Percentiles rank a stretch among this genome's conserved stretches.
Conservation (phyloP, 768 basidiomycete genomes). For the Erythrobasidium yunnanense region DNA sequence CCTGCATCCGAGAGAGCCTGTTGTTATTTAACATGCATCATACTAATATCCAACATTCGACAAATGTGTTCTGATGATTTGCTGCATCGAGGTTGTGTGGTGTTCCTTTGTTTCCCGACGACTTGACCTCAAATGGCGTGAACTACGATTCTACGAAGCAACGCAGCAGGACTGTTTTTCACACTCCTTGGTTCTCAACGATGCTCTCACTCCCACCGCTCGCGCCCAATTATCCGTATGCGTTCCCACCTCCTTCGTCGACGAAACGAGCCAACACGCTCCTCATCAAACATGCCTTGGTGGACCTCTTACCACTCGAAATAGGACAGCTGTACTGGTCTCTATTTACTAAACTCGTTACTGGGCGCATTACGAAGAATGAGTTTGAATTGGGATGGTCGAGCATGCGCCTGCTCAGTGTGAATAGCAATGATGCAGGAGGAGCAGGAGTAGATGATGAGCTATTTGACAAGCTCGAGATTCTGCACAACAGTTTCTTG, state of each 20-base stretch:
- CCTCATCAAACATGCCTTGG: conserved; percentile 33
- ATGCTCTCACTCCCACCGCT: conserved; percentile 7
- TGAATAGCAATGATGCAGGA: background rate
- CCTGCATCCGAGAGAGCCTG: background rate
- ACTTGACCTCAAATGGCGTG: too few species aligned
- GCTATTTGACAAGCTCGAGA: conserved; percentile 23
- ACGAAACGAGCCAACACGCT: conserved; percentile 33
- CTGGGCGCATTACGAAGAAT: conserved; percentile 31
- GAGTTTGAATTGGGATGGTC: conserved; percentile 33
- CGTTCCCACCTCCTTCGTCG: conserved; percentile 6
- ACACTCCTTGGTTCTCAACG: background rate
- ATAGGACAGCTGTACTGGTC: conserved; percentile 33
- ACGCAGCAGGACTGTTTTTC: too few species aligned
- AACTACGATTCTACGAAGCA: too few species aligned
- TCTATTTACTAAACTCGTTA: conserved; percentile 30
- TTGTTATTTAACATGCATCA: too few species aligned
- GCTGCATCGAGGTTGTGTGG: too few species aligned
- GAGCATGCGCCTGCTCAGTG: background rate
- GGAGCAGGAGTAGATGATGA: too few species aligned
- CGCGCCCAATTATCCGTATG: conserved; percentile 24
- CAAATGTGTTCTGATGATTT: background rate
- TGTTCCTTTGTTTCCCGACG: too few species aligned
- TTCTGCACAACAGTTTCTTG: conserved; percentile 37
- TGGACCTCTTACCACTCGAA: conserved; percentile 23
- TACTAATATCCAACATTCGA: background rate